phyloP scores from a whole-genome alignment of 23 red algal genomes.

The Cyanidiococcus yangmingshanensis region DNA sequence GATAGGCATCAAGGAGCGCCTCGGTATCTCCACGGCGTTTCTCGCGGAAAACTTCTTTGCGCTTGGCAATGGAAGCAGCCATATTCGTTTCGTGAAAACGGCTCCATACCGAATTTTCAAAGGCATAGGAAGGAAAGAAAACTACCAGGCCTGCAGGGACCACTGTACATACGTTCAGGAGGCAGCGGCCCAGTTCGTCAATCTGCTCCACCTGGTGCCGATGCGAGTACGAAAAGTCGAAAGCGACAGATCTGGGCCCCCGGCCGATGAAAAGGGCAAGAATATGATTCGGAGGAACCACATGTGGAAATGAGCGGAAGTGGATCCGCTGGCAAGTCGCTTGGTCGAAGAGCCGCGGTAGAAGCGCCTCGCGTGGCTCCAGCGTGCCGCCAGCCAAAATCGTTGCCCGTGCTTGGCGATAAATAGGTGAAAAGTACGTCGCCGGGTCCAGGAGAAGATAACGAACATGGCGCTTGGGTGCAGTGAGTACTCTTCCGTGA shows the following conservation, averaged over 20 bases:
- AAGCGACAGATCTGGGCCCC: constrained; percentile 30
- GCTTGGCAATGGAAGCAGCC: neutral
- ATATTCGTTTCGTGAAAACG: constrained; percentile 31
- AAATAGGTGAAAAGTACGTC: constrained; percentile 23
- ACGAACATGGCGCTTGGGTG: constrained; percentile 24
- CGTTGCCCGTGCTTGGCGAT: constrained; percentile 43
- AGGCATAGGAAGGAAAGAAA: constrained; percentile 75
- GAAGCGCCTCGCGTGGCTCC: constrained; percentile 40
- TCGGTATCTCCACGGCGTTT: constrained; percentile 20
- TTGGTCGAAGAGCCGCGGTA: neutral
- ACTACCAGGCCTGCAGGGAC: constrained; percentile 56
- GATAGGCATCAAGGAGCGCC: neutral
- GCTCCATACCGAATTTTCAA: constrained; percentile 16
- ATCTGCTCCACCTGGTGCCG: constrained; percentile 26
- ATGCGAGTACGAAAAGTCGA: constrained; percentile 49
- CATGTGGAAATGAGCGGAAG: constrained; percentile 58
- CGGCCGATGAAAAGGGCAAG: constrained; percentile 36
- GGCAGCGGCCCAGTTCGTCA: constrained; percentile 51
- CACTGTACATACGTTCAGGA: constrained; percentile 24
- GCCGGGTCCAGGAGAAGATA: constrained; percentile 58
- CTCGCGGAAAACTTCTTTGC: constrained; percentile 53
- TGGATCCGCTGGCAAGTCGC: constrained; percentile 21
- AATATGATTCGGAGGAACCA: constrained; percentile 55
- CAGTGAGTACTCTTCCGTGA: neutral
- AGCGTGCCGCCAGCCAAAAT: constrained; percentile 79